Base-by-base conservation (phyloP, 306 rosid species). In the Chamaecrista fasciculata region DNA sequence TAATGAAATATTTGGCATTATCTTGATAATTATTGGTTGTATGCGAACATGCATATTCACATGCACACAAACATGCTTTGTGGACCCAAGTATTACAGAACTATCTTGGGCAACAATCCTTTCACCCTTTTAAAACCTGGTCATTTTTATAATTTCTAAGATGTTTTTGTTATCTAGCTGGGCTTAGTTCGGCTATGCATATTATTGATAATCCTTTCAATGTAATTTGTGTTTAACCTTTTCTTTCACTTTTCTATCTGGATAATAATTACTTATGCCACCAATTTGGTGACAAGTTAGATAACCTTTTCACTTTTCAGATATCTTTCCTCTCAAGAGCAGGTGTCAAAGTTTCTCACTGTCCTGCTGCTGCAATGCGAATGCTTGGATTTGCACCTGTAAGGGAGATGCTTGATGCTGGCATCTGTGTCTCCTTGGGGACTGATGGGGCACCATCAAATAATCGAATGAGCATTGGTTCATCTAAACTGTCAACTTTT, bases 301-400 rank as follows among this genome's bases (percentile, higher is more conserved):
- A 49, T 70, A 21, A 52, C 21, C 64, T 80, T 33, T 69, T 81
- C 86, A 87, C 64, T 80, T 33, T 69, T 81, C 86, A 87, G 96
- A 86, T 92, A 76, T 78, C 82, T 43, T 86, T 84, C 71, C 90
- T 92, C 71, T 86, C 89, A 69, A 87, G 62, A 76, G 85, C 82
- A 5, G 92, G 87, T 75, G 92, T 86, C 46, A 87, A 92, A 84
- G 89, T 87, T 44, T 92, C 98, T 82, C 92, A 92, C 72, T 87
- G 95, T 69, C 91, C 91, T 51, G 98, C 95, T 72, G 79, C 96
- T 72, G 96, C 96, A 68, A 92, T 92, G 96, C 72, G 89, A 67
- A 92, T 92, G 98, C 96, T 92, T 81, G 95, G 89, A 80, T 92
- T 89, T 84, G 96, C 92, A 33, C 98, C 95, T 19, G 75, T 92